Evolutionary conservation across 306 rosid genomes (phyloP).

Genomic region (Chamaecrista fasciculata): DNA sequence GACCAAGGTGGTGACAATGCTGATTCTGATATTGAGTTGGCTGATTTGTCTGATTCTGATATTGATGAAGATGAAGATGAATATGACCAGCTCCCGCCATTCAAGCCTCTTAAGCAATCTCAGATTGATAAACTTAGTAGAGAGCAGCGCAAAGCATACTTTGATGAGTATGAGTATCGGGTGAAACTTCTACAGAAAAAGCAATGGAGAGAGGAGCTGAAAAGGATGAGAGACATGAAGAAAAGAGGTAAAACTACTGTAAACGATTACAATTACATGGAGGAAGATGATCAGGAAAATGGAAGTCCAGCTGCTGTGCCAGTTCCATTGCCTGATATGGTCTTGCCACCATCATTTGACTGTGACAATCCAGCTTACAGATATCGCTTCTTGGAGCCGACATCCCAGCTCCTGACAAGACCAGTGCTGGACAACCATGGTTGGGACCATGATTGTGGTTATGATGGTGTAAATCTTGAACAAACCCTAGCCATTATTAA

Average conservation of each 20-base stretch:
- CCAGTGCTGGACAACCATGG: slow-evolving; percentile 93
- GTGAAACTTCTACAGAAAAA: slow-evolving; percentile 92
- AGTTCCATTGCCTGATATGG: slow-evolving; percentile 95
- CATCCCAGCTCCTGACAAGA: slow-evolving; percentile 88
- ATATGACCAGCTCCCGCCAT: slow-evolving; percentile 92
- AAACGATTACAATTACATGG: slow-evolving; percentile 48
- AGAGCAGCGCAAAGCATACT: slow-evolving; percentile 82
- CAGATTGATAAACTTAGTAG: slow-evolving; percentile 82
- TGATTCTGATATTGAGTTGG: slow-evolving; percentile 90
- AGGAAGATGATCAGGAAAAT: slow-evolving; percentile 82
- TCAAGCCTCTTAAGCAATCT: slow-evolving; percentile 85
- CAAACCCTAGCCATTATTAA: slow-evolving; percentile 63
- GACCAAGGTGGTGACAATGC: slow-evolving; percentile 93
- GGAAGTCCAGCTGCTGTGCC: slow-evolving; percentile 93
- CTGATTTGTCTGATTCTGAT: slow-evolving; percentile 85
- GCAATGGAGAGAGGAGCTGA: slow-evolving; percentile 96
- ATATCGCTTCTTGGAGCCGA: slow-evolving; percentile 96
- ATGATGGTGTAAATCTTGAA: slow-evolving; percentile 94
- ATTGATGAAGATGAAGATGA: slow-evolving; percentile 88
- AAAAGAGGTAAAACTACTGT: slow-evolving; percentile 56
- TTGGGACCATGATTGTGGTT: slow-evolving; percentile 99
- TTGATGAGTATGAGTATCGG: slow-evolving; percentile 94
- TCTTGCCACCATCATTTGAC: slow-evolving; percentile 88
- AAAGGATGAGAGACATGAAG: slow-evolving; percentile 87
- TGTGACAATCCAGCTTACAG: slow-evolving; percentile 84